Percentiles rank a stretch among this genome's conserved stretches.
Conservation (phyloP, 164 flowering plant species). For the Nymphaea colorata region DNA sequence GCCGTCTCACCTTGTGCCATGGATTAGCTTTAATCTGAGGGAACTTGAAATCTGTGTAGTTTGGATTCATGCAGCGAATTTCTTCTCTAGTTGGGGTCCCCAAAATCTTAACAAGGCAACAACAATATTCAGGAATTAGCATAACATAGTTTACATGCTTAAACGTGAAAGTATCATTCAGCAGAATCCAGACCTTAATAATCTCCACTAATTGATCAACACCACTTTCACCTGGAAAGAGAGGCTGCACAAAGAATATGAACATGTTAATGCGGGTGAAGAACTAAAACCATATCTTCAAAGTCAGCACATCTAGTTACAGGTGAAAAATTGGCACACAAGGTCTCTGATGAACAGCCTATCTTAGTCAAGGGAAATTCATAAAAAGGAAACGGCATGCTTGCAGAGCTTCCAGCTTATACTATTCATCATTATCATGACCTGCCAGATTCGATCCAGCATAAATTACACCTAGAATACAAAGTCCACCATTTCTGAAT, state of each 20-base stretch:
- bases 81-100: constrained; percentile 98
- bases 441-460: too few relatives aligned
- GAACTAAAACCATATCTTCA: too few relatives aligned
- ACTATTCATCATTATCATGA: too few relatives aligned
- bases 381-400: too few relatives aligned
- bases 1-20: constrained; percentile 80
- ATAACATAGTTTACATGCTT: background rate
- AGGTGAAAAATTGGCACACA: too few relatives aligned
- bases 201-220: constrained; percentile 94
- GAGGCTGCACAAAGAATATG: constrained; percentile 34
- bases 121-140: background rate
- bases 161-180: background rate
- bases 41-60: constrained; percentile 81
- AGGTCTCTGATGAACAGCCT: too few relatives aligned
- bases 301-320: too few relatives aligned
- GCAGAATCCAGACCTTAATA: constrained; percentile 43
- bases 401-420: too few relatives aligned
- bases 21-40: constrained; percentile 97
- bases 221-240: constrained; percentile 89
- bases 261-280: background rate
- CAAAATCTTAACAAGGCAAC: constrained; percentile 34
- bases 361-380: too few relatives aligned
- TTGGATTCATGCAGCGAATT: constrained; percentile 97
- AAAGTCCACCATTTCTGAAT: too few relatives aligned
- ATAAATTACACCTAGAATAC: too few relatives aligned